A percentile compares a stretch with the other conserved stretches of the same genome.
Evolutionary conservation across 768 basidiomycete genomes (phyloP).

Genomic region (Pleurotus ostreatus): DNA sequence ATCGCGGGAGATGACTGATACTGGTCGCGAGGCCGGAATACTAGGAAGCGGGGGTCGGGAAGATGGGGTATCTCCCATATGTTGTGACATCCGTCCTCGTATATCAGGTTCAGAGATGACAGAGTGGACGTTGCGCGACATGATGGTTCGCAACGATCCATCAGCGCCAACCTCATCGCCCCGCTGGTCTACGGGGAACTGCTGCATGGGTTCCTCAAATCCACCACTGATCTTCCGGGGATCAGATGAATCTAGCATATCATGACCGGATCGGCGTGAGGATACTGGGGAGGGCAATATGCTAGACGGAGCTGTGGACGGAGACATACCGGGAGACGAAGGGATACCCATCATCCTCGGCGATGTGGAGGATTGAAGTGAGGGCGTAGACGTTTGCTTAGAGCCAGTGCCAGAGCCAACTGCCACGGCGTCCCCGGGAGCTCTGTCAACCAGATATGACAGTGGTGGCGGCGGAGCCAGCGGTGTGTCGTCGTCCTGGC

Average conservation of each 20-base stretch:
- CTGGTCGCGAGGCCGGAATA: slow-evolving; percentile 15
- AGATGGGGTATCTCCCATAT: slow-evolving; percentile 22
- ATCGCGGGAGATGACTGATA: slow-evolving; percentile 43
- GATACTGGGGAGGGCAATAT: slow-evolving; percentile 72
- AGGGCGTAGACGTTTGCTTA: slow-evolving; percentile 38
- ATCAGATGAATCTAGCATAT: slow-evolving; percentile 47
- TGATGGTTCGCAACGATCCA: slow-evolving; percentile 1
- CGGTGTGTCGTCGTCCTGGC: slow-evolving; percentile 65
- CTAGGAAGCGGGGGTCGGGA: slow-evolving; percentile 22
- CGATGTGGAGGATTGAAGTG: slow-evolving; percentile 56
- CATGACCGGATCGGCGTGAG: slow-evolving; percentile 58
- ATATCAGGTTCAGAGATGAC: slow-evolving; percentile 62
- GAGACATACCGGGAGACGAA: slow-evolving; percentile 58
- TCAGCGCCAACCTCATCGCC: slow-evolving; percentile 20
- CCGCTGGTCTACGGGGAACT: slow-evolving; percentile 12
- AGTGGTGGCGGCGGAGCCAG: slow-evolving; percentile 89
- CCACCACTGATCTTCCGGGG: slow-evolving; percentile 35
- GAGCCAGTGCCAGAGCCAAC: slow-evolving; percentile 55
- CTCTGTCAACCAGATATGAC: slow-evolving; percentile 76
- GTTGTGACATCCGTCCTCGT: slow-evolving; percentile 38
- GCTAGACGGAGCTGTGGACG: slow-evolving; percentile 74
- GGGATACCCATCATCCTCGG: slow-evolving; percentile 53
- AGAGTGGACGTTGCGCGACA: slow-evolving; percentile 43
- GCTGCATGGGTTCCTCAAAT: slow-evolving; percentile 40
- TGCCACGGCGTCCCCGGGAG: slow-evolving; percentile 40